These are phyloP conservation scores for Penicillium chermesinum DNA, from an alignment of 495 filamentous ascomycete genomes.

Conservation along the genomic window DNA sequence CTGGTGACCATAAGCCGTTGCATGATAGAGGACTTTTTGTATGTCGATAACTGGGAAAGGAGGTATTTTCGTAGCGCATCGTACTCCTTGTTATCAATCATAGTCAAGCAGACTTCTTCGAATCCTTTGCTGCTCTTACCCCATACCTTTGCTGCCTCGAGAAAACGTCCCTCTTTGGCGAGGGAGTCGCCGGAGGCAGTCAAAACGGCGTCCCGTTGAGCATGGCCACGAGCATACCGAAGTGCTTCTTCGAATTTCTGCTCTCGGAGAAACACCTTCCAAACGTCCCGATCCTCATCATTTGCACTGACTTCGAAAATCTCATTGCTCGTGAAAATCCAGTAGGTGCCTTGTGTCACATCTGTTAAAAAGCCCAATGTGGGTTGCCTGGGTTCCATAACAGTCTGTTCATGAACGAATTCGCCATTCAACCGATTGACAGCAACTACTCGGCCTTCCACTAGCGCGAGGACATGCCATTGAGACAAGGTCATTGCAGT, in stretches of 20 bases:
- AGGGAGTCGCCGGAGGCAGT: constrained; percentile 87
- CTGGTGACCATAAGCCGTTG: constrained; percentile 91
- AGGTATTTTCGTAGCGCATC: constrained; percentile 92
- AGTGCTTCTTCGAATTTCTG: constrained; percentile 85
- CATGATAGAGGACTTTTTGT: constrained; percentile 83
- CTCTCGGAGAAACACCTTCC: constrained; percentile 81
- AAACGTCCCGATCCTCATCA: constrained; percentile 89
- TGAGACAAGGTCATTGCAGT: constrained; percentile 81
- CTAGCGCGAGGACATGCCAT: constrained; percentile 84
- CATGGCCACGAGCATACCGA: constrained; percentile 64
- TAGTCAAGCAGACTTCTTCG: constrained; percentile 85
- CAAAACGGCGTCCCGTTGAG: constrained; percentile 83
- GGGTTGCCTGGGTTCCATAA: constrained; percentile 75
- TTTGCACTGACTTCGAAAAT: constrained; percentile 89
- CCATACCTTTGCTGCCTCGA: constrained; percentile 84
- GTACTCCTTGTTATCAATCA: constrained; percentile 83
- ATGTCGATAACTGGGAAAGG: constrained; percentile 70
- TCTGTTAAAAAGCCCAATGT: constrained; percentile 80
- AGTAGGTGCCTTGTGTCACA: constrained; percentile 89
- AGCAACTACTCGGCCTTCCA: constrained; percentile 75
- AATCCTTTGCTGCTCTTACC: constrained; percentile 95
- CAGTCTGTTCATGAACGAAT: constrained; percentile 76
- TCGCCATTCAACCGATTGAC: constrained; percentile 80
- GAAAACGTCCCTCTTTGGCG: constrained; percentile 67
- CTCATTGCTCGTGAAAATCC: constrained; percentile 84